Conservation (phyloP, 768 basidiomycete genomes). For the Harrya chromipes region DNA sequence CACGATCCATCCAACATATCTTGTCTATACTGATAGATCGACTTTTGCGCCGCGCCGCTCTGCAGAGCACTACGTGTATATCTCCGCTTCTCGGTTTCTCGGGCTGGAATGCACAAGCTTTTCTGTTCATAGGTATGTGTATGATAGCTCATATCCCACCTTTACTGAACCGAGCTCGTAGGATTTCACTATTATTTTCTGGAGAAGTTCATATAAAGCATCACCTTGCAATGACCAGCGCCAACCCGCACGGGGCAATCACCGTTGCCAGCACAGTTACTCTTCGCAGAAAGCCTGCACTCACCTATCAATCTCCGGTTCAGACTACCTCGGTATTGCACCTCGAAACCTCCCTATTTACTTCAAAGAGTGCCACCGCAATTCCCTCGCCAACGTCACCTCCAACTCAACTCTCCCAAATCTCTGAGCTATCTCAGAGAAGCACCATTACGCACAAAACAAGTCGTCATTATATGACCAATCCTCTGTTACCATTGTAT, state of each 20-base stretch:
- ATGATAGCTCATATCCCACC: not conserved
- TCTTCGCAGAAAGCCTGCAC: conserved; percentile 53
- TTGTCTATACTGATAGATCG: conserved; percentile 23
- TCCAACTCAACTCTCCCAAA: conserved; percentile 8
- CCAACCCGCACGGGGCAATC: conserved; percentile 16
- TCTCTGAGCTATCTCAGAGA: conserved; percentile 13
- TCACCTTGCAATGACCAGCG: conserved; percentile 20
- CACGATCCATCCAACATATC: conserved; percentile 12
- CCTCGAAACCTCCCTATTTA: conserved; percentile 20
- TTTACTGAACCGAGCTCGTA: conserved; percentile 5
- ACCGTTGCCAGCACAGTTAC: conserved; percentile 12
- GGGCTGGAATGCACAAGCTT: conserved; percentile 23
- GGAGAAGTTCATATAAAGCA: conserved; percentile 4
- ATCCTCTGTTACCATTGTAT: conserved; percentile 59
- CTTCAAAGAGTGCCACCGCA: conserved; percentile 15
- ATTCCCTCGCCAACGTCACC: conserved; percentile 12
- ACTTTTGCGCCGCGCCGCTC: conserved; percentile 6
- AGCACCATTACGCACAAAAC: conserved; percentile 17
- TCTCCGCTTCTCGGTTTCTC: conserved; percentile 6
- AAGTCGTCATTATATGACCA: conserved; percentile 25
- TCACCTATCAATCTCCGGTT: conserved; percentile 58
- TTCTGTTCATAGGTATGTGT: conserved; percentile 22
- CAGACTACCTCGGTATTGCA: conserved; percentile 28
- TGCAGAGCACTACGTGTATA: conserved; percentile 13
- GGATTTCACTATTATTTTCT: conserved; percentile 9